phyloP scores from a whole-genome alignment of 2,329 filamentous ascomycete genomes.

The Fusarium incarnatum region DNA sequence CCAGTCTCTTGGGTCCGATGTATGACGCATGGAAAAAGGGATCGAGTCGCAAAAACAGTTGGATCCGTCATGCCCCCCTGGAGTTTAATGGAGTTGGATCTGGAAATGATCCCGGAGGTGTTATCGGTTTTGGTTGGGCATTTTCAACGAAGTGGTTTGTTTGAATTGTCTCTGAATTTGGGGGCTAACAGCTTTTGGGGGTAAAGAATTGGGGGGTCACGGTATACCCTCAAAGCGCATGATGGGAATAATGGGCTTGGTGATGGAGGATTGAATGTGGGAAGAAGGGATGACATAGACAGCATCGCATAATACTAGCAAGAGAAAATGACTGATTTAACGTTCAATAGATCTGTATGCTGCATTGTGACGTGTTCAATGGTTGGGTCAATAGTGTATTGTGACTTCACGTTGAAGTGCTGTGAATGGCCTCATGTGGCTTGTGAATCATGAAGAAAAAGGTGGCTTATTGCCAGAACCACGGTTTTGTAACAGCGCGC shows the following conservation, averaged over 20 bases:
- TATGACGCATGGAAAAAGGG: conserved; percentile 31
- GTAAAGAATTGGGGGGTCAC: not conserved
- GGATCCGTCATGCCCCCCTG: conserved; percentile 25
- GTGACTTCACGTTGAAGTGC: not conserved
- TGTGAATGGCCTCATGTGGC: conserved; percentile 14
- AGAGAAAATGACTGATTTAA: conserved; percentile 17
- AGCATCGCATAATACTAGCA: conserved; percentile 25
- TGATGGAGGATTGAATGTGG: conserved; percentile 9
- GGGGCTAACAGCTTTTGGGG: conserved; percentile 3
- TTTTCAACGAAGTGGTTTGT: conserved; percentile 30
- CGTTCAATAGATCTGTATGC: not conserved
- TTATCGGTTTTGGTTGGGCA: conserved; percentile 36
- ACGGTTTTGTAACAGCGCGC: conserved; percentile 8
- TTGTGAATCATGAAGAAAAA: conserved; percentile 1
- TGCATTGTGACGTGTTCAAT: not conserved
- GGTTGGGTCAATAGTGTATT: not conserved
- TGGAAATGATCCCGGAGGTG: conserved; percentile 38
- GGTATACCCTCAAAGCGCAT: not conserved
- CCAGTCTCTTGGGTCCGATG: conserved; percentile 15
- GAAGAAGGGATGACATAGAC: conserved; percentile 10
- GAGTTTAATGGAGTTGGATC: conserved; percentile 29
- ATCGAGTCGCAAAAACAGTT: conserved; percentile 22
- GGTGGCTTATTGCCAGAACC: conserved; percentile 15
- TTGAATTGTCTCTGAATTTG: conserved; percentile 39
- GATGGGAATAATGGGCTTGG: conserved; percentile 19